Evolutionary conservation across 768 basidiomycete genomes (phyloP).

Genomic region (Mycena rosella): DNA sequence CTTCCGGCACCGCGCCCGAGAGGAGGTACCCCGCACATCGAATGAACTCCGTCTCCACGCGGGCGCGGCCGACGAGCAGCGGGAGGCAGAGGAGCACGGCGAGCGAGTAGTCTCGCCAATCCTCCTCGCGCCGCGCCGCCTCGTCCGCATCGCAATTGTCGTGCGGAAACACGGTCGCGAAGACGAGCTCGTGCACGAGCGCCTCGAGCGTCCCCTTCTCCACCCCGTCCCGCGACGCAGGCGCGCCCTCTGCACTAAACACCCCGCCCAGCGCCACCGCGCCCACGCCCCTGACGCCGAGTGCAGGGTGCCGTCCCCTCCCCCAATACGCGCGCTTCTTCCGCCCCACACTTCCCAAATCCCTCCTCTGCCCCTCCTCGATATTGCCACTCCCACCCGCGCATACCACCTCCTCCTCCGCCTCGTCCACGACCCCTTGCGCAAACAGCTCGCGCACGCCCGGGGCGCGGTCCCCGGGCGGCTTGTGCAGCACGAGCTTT

Average conservation of each 20-base stretch:
- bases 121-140: conserved; percentile 40
- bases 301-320: conserved; percentile 68
- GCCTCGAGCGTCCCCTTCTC: conserved; percentile 83
- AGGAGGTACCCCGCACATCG: conserved; percentile 77
- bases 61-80: conserved; percentile 60
- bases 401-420: conserved; percentile 47
- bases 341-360: conserved; percentile 38
- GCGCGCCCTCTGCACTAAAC: background rate
- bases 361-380: conserved; percentile 60
- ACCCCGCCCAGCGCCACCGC: conserved; percentile 12
- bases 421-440: conserved; percentile 67
- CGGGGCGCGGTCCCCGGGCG: conserved; percentile 73
- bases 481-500: conserved; percentile 90
- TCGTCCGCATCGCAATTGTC: conserved; percentile 32
- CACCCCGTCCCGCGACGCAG: conserved; percentile 48
- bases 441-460: conserved; percentile 82
- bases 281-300: conserved; percentile 43
- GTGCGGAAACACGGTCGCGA: conserved; percentile 75
- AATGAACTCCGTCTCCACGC: conserved; percentile 79
- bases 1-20: conserved; percentile 63
- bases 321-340: conserved; percentile 55
- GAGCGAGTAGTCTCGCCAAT: conserved; percentile 76
- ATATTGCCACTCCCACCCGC: conserved; percentile 71
- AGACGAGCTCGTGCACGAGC: conserved; percentile 84
- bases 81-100: conserved; percentile 74